These are phyloP conservation scores for Gynochthodes officinalis DNA, from an alignment of 257 asterid genomes.

Conservation along the genomic window DNA sequence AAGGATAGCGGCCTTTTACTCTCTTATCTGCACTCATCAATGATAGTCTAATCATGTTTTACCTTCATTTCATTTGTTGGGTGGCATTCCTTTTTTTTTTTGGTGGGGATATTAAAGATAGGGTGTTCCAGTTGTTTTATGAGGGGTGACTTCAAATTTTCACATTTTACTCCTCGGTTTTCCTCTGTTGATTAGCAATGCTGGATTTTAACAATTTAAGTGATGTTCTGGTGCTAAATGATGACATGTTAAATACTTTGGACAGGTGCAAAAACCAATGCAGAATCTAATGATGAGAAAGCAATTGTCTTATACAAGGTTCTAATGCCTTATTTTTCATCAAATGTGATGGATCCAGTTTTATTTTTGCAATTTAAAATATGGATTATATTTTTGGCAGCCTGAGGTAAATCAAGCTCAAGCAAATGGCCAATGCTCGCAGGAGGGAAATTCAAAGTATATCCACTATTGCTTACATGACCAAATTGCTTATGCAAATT, in stretches of 20 bases:
- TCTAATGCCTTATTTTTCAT: conserved; percentile 23
- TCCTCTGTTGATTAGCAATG: neutral
- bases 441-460: conserved; percentile 75
- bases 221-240: conserved; percentile 17
- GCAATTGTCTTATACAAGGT: conserved; percentile 89
- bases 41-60: neutral
- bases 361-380: neutral
- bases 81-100: neutral
- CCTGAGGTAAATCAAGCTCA: conserved; percentile 58
- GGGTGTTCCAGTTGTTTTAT: neutral
- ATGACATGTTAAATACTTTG: conserved; percentile 9
- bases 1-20: conserved; percentile 1
- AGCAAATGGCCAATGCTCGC: conserved; percentile 43
- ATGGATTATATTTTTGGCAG: conserved; percentile 40
- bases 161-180: neutral
- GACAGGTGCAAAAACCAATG: conserved; percentile 54
- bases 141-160: neutral
- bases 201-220: neutral
- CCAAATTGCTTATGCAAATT: conserved; percentile 22
- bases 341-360: neutral
- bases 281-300: conserved; percentile 60
- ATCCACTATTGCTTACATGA: conserved; percentile 19
- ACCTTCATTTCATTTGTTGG: neutral
- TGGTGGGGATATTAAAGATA: neutral
- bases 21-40: conserved; percentile 5